phyloP scores from a whole-genome alignment of 1,284 basidiomycete genomes.

The Leccinum solheimii region DNA sequence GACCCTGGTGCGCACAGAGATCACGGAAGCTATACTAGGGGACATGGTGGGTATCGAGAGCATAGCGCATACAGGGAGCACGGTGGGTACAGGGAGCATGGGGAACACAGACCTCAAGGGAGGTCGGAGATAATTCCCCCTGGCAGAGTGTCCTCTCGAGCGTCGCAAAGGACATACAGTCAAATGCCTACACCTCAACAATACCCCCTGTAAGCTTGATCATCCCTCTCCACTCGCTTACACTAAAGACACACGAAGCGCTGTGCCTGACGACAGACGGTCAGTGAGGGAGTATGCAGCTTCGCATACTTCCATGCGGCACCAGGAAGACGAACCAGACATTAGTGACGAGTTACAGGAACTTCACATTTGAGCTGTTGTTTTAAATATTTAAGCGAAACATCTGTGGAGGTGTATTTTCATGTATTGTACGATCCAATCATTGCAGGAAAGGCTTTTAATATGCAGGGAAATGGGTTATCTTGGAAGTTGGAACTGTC shows the following conservation, averaged over 20 bases:
- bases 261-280: conserved; percentile 28
- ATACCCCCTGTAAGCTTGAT: conserved; percentile 21
- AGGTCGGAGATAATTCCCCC: conserved; percentile 24
- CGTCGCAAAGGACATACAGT: conserved; percentile 32
- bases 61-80: conserved; percentile 22
- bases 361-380: conserved; percentile 23
- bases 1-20: conserved; percentile 16
- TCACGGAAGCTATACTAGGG: conserved; percentile 13
- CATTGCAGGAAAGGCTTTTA: background rate
- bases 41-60: conserved; percentile 13
- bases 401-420: conserved; percentile 3
- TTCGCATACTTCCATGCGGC: conserved; percentile 18
- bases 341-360: conserved; percentile 25
- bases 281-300: conserved; percentile 27
- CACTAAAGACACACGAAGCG: conserved; percentile 23
- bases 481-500: background rate
- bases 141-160: conserved; percentile 28
- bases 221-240: background rate
- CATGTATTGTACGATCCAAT: conserved; percentile 6
- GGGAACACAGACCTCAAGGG: conserved; percentile 21
- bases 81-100: conserved; percentile 23
- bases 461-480: background rate
- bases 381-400: conserved; percentile 15
- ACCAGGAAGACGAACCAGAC: conserved; percentile 24
- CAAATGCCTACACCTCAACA: conserved; percentile 23